A percentile compares a stretch with the other conserved stretches of the same genome.
Evolutionary conservation across 108 stramenopile genomes (phyloP).

Genomic region (Aurantiochytrium sp.): DNA sequence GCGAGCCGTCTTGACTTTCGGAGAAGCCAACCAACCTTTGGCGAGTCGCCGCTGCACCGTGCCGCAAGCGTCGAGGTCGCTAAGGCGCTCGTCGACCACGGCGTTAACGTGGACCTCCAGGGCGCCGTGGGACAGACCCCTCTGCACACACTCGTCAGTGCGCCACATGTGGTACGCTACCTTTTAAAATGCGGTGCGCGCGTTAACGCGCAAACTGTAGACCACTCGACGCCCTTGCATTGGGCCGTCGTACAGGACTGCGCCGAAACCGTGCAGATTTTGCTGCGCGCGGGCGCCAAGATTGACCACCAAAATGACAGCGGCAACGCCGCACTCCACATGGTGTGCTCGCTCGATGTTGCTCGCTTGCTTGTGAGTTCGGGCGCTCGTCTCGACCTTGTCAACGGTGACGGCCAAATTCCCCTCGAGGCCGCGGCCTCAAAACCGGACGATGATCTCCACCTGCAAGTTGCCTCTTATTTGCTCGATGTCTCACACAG

Average conservation of each 20-base stretch:
- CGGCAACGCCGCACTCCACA: not conserved
- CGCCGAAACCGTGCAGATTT: not conserved
- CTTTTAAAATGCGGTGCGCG: not conserved
- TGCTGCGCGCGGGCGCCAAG: not conserved
- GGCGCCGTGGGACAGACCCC: not conserved
- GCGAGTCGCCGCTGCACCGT: conserved; percentile 13
- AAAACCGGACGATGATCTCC: not conserved
- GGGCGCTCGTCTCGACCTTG: not conserved
- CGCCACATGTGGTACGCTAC: not conserved
- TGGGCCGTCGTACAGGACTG: not conserved
- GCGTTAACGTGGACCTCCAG: not conserved
- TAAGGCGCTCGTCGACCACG: not conserved
- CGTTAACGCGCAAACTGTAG: not conserved
- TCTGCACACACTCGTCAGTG: not conserved
- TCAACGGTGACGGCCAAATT: not conserved
- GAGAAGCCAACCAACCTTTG: not conserved
- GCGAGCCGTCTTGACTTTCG: not conserved
- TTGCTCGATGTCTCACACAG: not conserved
- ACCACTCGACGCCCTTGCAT: not conserved
- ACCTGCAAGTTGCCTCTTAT: not conserved
- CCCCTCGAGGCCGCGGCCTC: not conserved
- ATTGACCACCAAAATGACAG: not conserved
- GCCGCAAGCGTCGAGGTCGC: not conserved
- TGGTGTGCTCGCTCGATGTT: not conserved
- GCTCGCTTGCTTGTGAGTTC: not conserved